Evolutionary conservation across 2,329 filamentous ascomycete species (phyloP).

Genomic region (Emmonsiellopsis sp.): DNA sequence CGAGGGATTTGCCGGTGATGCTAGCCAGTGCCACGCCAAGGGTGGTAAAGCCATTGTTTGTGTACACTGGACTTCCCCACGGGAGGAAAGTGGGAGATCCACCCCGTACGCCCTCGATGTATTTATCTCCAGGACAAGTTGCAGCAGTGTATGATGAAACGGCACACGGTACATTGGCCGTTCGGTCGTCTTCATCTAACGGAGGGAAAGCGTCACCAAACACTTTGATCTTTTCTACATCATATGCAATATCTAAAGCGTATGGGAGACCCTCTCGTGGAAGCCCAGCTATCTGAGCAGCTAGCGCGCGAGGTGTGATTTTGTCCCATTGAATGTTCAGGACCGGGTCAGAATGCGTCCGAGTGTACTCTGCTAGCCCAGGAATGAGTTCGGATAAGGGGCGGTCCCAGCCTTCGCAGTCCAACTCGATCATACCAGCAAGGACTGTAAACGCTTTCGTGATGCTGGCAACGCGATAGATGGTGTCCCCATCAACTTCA

Average conservation of each 20-base stretch:
- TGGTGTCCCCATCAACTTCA: constrained; percentile 32
- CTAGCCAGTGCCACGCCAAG: constrained; percentile 39
- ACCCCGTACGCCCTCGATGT: constrained; percentile 19
- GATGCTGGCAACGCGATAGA: constrained; percentile 35
- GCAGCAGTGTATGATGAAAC: constrained; percentile 1
- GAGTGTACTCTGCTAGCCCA: constrained; percentile 21
- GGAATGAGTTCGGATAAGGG: constrained; percentile 40
- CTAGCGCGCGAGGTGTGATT: constrained; percentile 38
- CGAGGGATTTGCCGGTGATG: constrained; percentile 32
- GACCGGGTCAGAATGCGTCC: constrained; percentile 19
- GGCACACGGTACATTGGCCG: no score
- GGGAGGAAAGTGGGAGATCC: constrained; percentile 34
- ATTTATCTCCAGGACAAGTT: constrained; percentile 18
- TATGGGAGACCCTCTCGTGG: constrained; percentile 25
- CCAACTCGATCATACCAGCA: constrained; percentile 26
- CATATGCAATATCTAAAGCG: constrained; percentile 19
- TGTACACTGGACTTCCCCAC: constrained; percentile 40
- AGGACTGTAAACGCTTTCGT: constrained; percentile 33
- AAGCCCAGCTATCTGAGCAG: constrained; percentile 39
- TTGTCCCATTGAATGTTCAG: constrained; percentile 37
- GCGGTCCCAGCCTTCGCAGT: constrained; percentile 30
- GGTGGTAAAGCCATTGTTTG: constrained; percentile 39
- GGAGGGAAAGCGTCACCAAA: not conserved
- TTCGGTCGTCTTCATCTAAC: not conserved
- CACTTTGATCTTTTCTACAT: constrained; percentile 19